Evolutionary conservation across 1,284 basidiomycete genomes (phyloP).

Genomic region (Stygiomarasmius scandens): DNA sequence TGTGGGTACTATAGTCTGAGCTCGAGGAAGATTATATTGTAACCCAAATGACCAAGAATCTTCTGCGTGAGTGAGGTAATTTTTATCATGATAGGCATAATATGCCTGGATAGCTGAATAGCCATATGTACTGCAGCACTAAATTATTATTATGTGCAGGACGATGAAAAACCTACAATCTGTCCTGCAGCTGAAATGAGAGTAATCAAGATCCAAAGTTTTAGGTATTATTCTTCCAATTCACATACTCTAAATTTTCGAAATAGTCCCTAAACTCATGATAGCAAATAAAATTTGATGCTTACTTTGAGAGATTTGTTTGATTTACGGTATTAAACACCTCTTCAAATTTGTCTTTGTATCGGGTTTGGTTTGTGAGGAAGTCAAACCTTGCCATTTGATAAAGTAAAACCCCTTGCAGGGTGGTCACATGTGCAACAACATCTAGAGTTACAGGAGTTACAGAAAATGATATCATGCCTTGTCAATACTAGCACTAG

Average conservation of each 20-base stretch:
- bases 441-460: no score
- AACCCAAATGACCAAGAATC: background rate
- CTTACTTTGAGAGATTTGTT: no score
- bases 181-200: background rate
- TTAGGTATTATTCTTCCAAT: no score
- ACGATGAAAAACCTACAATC: no score
- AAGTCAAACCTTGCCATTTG: conserved; percentile 12
- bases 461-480: no score
- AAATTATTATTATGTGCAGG: background rate
- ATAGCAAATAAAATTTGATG: no score
- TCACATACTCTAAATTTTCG: no score
- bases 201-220: background rate
- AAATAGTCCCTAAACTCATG: no score
- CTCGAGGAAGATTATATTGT: conserved; percentile 3
- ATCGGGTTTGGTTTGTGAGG: conserved; percentile 2
- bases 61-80: background rate
- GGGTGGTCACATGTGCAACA: no score
- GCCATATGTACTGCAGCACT: conserved; percentile 2
- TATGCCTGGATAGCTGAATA: conserved; percentile 11
- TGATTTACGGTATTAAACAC: background rate
- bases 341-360: background rate
- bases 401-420: background rate
- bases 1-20: background rate
- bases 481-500: no score
- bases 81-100: background rate